Evolutionary conservation across 2,329 filamentous ascomycete genomes (phyloP), one percentile per base, ranked within the genome.

Genomic region (Colletotrichum sp.): DNA sequence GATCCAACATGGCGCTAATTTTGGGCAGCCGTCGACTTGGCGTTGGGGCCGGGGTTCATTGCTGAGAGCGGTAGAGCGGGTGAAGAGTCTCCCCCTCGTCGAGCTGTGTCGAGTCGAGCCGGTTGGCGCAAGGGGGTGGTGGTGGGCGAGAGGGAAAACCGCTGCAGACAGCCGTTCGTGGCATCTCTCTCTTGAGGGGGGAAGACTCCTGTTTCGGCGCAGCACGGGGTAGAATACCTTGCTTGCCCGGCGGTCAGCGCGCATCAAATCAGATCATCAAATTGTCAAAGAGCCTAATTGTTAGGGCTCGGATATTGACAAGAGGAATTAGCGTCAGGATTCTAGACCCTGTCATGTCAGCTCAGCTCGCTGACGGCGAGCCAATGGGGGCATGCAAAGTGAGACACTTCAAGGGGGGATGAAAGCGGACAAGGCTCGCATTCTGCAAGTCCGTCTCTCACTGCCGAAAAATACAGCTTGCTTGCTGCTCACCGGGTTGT

Each of bases 261-360:
- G n/a, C 43, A 52, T 67, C 72, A 71, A 71, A 61, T 67, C 68
- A 74, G 61, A 67, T 43, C 68, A 74, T 63, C 26, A 34, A 18
- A 64, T 30, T 28, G 63, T 67, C 32, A 67, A 66, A 60, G 57
- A 63, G 70, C 63, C 57, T 48, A 63, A 43, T 38, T 57, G 52
- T 72, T 65, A 73, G 70, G 73, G 70, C 73, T 73, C 73, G 73
- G 73, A 75, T 73, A 75, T 58, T 73, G 73, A 75, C 70, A 63
- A 60, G 65, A 72, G 18, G n/a, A 75, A 26, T 18, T 65, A 63
- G 73, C 58, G 73, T 68, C 26, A 52, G 38, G 36, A 63, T 57
- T 67, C 63, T 38, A 48, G 69, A 15, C 73, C 69, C 73, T 73
- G 73, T 65, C 73, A 43, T 63, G 43, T 73, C 43, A 58, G 57